Evolutionary conservation across 768 basidiomycete genomes (phyloP).

Genomic region (Scleroderma bovista): DNA sequence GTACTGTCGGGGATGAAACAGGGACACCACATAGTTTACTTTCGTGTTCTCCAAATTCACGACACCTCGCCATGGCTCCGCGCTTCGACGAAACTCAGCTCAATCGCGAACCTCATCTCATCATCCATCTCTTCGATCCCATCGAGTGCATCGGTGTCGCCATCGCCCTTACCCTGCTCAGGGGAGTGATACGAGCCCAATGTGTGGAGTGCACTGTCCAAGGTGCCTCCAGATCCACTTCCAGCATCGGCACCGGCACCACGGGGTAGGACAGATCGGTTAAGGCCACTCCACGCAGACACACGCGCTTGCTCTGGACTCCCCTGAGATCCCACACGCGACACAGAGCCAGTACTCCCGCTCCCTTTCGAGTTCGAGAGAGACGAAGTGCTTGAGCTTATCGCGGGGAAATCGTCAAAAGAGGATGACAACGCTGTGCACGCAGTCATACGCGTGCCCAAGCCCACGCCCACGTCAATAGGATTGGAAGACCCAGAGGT

Average conservation of each 20-base stretch:
- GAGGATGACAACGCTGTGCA: conserved; percentile 15
- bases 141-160: too few species aligned
- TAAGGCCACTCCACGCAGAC: conserved; percentile 39
- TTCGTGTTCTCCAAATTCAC: background rate
- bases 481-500: conserved; percentile 14
- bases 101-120: conserved; percentile 59
- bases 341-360: conserved; percentile 9
- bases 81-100: conserved; percentile 62
- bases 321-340: conserved; percentile 3
- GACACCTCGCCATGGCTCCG: conserved; percentile 5
- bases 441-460: conserved; percentile 1
- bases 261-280: conserved; percentile 14
- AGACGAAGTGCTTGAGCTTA: conserved; percentile 26
- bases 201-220: too few species aligned
- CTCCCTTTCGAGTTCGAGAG: conserved; percentile 16
- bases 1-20: too few species aligned
- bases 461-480: too few species aligned
- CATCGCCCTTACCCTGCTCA: too few species aligned
- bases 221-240: too few species aligned
- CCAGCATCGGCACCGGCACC: too few species aligned
- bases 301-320: conserved; percentile 8
- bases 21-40: too few species aligned
- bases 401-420: conserved; percentile 28
- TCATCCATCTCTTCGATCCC: conserved; percentile 47
- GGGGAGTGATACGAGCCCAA: too few species aligned